A percentile compares a stretch with the other conserved stretches of the same genome.
These are phyloP conservation scores for Panicum hallii DNA, from an alignment of 202 grass and related monocot genomes.

Conservation along the genomic window DNA sequence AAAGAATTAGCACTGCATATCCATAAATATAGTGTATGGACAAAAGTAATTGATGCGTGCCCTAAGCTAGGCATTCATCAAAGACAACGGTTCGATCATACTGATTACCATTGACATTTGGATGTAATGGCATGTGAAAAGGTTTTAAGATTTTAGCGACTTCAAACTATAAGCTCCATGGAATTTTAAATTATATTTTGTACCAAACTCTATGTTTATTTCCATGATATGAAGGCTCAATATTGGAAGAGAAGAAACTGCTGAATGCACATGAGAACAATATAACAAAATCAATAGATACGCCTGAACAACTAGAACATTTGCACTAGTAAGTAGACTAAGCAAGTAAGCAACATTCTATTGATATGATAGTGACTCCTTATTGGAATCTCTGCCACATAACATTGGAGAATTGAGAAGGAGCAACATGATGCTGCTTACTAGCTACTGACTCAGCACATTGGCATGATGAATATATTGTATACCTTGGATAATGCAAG, in stretches of 20 bases:
- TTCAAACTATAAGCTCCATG: slow-evolving; percentile 5
- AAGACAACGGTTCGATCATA: slow-evolving; percentile 8
- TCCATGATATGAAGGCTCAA: not conserved
- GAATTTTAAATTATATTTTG: slow-evolving; percentile 20
- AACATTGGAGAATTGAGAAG: slow-evolving; percentile 20
- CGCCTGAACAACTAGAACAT: not conserved
- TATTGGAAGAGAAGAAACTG: slow-evolving; percentile 1
- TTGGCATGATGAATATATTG: slow-evolving; percentile 3
- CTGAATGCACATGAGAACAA: slow-evolving; percentile 21
- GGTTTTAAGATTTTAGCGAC: slow-evolving; percentile 24
- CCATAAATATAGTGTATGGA: slow-evolving; percentile 3
- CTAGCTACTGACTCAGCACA: not conserved
- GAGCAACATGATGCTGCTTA: not conserved
- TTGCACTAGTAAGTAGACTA: slow-evolving; percentile 23
- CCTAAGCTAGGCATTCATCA: slow-evolving; percentile 28
- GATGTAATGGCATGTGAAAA: not conserved
- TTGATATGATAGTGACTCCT: slow-evolving; percentile 1
- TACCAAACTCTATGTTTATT: not conserved
- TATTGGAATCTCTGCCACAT: not conserved
- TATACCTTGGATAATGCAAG: slow-evolving; percentile 92
- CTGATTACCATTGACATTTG: not conserved
- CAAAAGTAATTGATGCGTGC: not conserved
- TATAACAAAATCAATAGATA: slow-evolving; percentile 6
- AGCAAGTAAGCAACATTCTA: slow-evolving; percentile 10
- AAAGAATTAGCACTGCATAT: slow-evolving; percentile 32